These are phyloP conservation scores for Salix arbutifolia DNA, from an alignment of 345 rosid genomes.

Conservation along the genomic window DNA sequence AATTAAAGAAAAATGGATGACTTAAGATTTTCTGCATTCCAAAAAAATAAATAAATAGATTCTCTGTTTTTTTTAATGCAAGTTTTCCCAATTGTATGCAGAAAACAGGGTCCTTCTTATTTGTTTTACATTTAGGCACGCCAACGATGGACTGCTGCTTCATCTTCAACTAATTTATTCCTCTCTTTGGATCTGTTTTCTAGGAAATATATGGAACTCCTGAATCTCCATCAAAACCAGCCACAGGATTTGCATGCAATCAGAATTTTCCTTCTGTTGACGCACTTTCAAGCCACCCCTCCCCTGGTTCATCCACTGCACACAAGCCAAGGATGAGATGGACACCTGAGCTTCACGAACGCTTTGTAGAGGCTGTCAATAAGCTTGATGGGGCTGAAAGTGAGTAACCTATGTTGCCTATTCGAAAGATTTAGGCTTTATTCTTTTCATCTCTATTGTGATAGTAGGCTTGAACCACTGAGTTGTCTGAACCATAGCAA, in stretches of 20 bases:
- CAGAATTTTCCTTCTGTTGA: conserved; percentile 35
- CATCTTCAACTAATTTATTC: conserved; percentile 7
- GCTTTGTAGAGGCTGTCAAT: conserved; percentile 61
- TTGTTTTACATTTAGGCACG: not conserved
- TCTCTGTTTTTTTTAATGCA: no score
- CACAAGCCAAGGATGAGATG: conserved; percentile 90
- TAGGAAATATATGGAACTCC: conserved; percentile 72
- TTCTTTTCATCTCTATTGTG: not conserved
- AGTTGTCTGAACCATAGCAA: not conserved
- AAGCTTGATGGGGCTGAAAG: conserved; percentile 93
- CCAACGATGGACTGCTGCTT: not conserved
- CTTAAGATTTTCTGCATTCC: no score
- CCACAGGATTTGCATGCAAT: conserved; percentile 27
- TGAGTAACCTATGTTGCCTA: conserved; percentile 30
- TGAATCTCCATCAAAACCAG: conserved; percentile 36
- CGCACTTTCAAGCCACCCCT: conserved; percentile 41
- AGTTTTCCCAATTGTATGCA: no score
- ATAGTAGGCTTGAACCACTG: not conserved
- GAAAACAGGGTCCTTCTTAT: no score
- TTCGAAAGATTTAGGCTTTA: not conserved
- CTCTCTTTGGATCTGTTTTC: conserved; percentile 23
- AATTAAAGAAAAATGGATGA: no score
- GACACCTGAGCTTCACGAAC: conserved; percentile 85
- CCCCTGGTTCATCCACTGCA: conserved; percentile 40
- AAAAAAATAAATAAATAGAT: no score